A percentile compares a stretch with the other conserved stretches of the same genome.
Conservation (phyloP, 2,329 filamentous ascomycete genomes). For the Claviceps digitariae region DNA sequence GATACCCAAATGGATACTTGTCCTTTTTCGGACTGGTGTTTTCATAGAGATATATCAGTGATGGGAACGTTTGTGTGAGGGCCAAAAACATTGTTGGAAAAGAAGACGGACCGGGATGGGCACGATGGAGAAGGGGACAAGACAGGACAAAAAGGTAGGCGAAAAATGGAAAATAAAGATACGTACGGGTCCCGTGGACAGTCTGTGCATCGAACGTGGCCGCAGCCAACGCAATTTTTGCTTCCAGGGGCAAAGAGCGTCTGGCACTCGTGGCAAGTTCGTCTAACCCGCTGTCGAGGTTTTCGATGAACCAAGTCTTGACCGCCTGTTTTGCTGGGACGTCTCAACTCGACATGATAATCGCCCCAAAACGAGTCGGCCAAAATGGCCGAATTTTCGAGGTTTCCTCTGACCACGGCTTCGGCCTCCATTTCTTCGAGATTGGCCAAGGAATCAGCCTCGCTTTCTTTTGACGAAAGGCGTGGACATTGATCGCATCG, state of each 20-base stretch:
- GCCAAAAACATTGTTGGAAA: too few relatives aligned
- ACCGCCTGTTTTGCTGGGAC: slow-evolving; percentile 51
- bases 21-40: slow-evolving; percentile 44
- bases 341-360: slow-evolving; percentile 41
- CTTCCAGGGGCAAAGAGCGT: slow-evolving; percentile 43
- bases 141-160: background rate
- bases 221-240: slow-evolving; percentile 55
- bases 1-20: slow-evolving; percentile 58
- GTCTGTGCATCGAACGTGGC: slow-evolving; percentile 62
- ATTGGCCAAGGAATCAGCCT: slow-evolving; percentile 38
- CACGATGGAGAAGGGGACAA: background rate
- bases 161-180: too few relatives aligned
- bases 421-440: slow-evolving; percentile 36
- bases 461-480: slow-evolving; percentile 52
- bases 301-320: slow-evolving; percentile 62
- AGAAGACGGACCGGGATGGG: too few relatives aligned
- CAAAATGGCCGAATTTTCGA: slow-evolving; percentile 41
- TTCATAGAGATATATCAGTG: background rate
- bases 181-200: slow-evolving; percentile 72
- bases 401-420: slow-evolving; percentile 37
- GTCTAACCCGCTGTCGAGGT: slow-evolving; percentile 57
- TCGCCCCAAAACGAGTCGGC: slow-evolving; percentile 32
- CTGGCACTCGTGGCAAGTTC: slow-evolving; percentile 63
- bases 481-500: slow-evolving; percentile 72
- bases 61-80: background rate